Conservation (phyloP, 768 basidiomycete species). For the Lactarius psammicola region DNA sequence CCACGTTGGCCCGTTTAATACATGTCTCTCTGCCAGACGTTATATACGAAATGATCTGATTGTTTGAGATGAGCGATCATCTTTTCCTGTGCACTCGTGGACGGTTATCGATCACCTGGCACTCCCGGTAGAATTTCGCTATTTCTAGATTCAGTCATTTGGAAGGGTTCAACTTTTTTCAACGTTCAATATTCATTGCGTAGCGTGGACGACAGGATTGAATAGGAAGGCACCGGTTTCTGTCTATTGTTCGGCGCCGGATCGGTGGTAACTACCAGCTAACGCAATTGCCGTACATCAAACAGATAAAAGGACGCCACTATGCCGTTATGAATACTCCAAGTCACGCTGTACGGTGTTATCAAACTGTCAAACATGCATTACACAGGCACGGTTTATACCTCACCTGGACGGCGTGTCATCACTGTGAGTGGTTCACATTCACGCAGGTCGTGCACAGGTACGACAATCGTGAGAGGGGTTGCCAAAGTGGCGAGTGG, state of each 20-base stretch:
- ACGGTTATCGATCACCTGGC: not conserved
- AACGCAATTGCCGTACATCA: not conserved
- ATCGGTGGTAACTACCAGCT: not conserved
- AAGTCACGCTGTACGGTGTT: not conserved
- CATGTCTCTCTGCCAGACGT: conserved; percentile 11
- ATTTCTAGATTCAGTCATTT: not conserved
- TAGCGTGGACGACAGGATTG: not conserved
- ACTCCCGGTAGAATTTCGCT: not conserved
- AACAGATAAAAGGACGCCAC: not conserved
- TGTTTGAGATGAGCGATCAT: not conserved
- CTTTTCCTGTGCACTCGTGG: not conserved
- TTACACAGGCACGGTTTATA: not conserved
- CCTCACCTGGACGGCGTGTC: not conserved
- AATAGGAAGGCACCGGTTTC: not conserved
- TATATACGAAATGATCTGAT: conserved; percentile 13
- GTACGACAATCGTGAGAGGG: not conserved
- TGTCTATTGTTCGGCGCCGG: not conserved
- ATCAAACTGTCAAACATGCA: not conserved
- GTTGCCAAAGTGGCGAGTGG: not conserved
- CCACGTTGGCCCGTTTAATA: conserved; percentile 13
- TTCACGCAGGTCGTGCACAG: not conserved
- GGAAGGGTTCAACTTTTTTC: not conserved
- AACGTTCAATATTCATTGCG: not conserved
- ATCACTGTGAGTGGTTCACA: not conserved
- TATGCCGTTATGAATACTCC: not conserved